Conservation (phyloP, 2,329 filamentous ascomycete genomes). For the Sarocladium oryzae region DNA sequence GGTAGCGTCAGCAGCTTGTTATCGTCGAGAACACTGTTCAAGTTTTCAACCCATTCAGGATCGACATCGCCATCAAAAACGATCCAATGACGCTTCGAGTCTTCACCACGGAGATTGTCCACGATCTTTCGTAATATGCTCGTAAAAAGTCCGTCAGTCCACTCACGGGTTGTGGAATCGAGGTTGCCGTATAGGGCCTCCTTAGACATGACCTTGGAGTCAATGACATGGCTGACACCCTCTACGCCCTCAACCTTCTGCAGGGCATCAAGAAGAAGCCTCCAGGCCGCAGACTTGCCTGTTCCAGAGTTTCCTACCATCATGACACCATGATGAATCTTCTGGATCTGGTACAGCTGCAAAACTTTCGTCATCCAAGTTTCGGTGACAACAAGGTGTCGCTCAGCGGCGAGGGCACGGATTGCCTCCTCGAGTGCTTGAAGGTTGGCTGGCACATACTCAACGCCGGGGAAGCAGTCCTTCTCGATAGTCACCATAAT, state of each 20-base stretch:
- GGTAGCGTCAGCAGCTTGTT: constrained; percentile 96
- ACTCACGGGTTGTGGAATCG: constrained; percentile 94
- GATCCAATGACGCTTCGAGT: constrained; percentile 97
- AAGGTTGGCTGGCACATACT: constrained; percentile 87
- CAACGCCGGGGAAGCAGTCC: constrained; percentile 83
- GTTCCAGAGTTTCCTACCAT: constrained; percentile 99
- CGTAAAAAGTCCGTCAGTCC: constrained; percentile 97
- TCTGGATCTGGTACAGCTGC: constrained; percentile 96
- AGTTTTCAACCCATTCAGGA: constrained; percentile 98
- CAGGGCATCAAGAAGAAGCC: constrained; percentile 80
- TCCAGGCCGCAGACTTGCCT: constrained; percentile 95
- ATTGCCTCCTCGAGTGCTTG: constrained; percentile 75
- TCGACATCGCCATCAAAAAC: constrained; percentile 99
- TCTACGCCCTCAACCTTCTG: constrained; percentile 88
- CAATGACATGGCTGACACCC: constrained; percentile 94
- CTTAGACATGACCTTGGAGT: constrained; percentile 99
- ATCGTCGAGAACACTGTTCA: constrained; percentile 99
- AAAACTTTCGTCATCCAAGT: constrained; percentile 97
- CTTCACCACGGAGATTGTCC: constrained; percentile 95
- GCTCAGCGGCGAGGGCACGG: constrained; percentile 72
- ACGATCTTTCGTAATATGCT: constrained; percentile 97
- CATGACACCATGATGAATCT: constrained; percentile 99
- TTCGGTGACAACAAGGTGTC: constrained; percentile 83
- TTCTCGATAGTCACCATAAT: constrained; percentile 79
- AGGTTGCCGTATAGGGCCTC: constrained; percentile 93